Evolutionary conservation across 371 early-diverging fungal genomes (phyloP).

Genomic region (Mycotypha africana): DNA sequence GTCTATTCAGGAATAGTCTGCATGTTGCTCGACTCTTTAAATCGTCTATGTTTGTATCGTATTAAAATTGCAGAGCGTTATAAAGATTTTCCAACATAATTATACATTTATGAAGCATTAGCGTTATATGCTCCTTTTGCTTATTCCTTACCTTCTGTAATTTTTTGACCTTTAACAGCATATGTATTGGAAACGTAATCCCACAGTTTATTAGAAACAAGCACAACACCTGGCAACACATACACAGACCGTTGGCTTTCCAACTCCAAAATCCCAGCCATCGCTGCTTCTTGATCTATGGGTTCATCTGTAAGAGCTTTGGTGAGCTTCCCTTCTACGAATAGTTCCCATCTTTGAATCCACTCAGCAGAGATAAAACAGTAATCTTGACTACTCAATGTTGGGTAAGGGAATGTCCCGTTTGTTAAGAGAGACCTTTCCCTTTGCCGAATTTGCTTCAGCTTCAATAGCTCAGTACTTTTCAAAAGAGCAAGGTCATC

Average conservation of each 20-base stretch:
- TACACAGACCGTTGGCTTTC: background rate
- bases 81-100: no score
- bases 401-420: constrained; percentile 20
- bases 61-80: no score
- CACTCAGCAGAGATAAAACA: constrained; percentile 22
- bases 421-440: constrained; percentile 23
- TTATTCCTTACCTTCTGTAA: constrained; percentile 17
- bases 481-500: no score
- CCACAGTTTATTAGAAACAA: constrained; percentile 28
- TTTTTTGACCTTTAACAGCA: constrained; percentile 8
- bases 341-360: constrained; percentile 29
- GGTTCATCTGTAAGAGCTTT: constrained; percentile 3
- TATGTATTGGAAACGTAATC: constrained; percentile 15
- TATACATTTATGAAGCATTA: no score
- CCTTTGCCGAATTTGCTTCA: constrained; percentile 4
- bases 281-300: constrained; percentile 4
- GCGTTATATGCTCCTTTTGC: no score
- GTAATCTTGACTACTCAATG: constrained; percentile 2
- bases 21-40: no score
- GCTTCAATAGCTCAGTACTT: no score
- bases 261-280: background rate
- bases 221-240: constrained; percentile 13
- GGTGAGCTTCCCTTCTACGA: constrained; percentile 26
- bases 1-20: no score
- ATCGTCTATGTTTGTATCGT: no score